These are phyloP conservation scores for Anisodus acutangulus DNA, from an alignment of 257 asterid species.

Conservation along the genomic window DNA sequence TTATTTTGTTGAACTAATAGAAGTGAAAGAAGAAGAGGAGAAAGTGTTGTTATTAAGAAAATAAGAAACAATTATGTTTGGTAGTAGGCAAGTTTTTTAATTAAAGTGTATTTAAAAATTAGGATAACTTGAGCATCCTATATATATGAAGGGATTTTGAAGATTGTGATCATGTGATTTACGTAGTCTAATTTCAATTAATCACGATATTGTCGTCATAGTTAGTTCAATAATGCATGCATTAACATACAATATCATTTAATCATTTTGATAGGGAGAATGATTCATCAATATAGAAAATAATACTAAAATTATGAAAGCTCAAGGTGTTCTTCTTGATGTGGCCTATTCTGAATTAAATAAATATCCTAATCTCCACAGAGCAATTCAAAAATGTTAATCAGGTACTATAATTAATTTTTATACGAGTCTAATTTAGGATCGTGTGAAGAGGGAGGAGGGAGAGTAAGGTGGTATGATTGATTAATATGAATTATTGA, in stretches of 20 bases:
- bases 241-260: slow-evolving; percentile 19
- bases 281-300: slow-evolving; percentile 6
- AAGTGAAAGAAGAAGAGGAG: slow-evolving; percentile 5
- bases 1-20: neutral
- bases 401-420: neutral
- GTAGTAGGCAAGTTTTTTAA: neutral
- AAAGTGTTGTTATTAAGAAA: neutral
- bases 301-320: slow-evolving; percentile 13
- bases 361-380: neutral
- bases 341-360: neutral
- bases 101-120: neutral
- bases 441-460: neutral
- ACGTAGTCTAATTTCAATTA: neutral
- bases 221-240: neutral
- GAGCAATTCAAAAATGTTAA: neutral
- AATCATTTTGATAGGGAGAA: slow-evolving; percentile 12
- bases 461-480: neutral
- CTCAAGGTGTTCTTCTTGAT: neutral
- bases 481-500: slow-evolving; percentile 5
- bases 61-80: neutral
- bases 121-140: neutral
- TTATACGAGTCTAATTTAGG: slow-evolving; percentile 1
- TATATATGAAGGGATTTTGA: neutral
- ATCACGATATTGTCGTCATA: neutral
- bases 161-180: neutral